A percentile compares a stretch with the other conserved stretches of the same genome.
Evolutionary conservation across 805 yeast species (phyloP).

Genomic region (Candida khao-thaluensis): DNA sequence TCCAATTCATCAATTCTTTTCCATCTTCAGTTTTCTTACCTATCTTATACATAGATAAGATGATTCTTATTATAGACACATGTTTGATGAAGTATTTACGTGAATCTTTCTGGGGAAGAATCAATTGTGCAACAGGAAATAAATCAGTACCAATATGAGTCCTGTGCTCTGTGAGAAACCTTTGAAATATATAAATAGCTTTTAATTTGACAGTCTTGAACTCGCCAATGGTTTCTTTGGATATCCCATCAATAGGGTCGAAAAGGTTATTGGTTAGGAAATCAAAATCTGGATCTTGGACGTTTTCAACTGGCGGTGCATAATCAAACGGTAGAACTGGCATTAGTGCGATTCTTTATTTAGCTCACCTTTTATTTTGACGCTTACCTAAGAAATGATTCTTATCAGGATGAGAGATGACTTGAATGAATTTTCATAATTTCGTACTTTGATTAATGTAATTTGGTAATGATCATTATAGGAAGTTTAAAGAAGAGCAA

Average conservation of each 20-base stretch:
- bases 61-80: slow-evolving; percentile 49
- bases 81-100: slow-evolving; percentile 67
- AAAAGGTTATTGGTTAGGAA: slow-evolving; percentile 43
- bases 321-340: slow-evolving; percentile 6
- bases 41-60: slow-evolving; percentile 52
- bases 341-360: too few species aligned
- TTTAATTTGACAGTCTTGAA: slow-evolving; percentile 24
- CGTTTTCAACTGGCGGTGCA: slow-evolving; percentile 30
- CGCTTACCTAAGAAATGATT: too few species aligned
- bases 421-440: too few species aligned
- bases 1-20: slow-evolving; percentile 36
- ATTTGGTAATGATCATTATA: too few species aligned
- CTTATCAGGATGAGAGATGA: too few species aligned
- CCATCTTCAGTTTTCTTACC: slow-evolving; percentile 64
- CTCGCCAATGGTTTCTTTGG: slow-evolving; percentile 24
- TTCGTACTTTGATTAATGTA: too few species aligned
- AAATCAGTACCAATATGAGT: slow-evolving; percentile 49
- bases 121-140: slow-evolving; percentile 62
- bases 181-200: slow-evolving; percentile 25
- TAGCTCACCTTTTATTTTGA: too few species aligned
- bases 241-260: slow-evolving; percentile 36
- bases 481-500: too few species aligned
- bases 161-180: slow-evolving; percentile 31
- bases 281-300: slow-evolving; percentile 40
- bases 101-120: slow-evolving; percentile 62